Percentiles rank a stretch among this genome's conserved stretches.
Conservation (phyloP, 805 yeast genomes). For the Candida gorgasii region DNA sequence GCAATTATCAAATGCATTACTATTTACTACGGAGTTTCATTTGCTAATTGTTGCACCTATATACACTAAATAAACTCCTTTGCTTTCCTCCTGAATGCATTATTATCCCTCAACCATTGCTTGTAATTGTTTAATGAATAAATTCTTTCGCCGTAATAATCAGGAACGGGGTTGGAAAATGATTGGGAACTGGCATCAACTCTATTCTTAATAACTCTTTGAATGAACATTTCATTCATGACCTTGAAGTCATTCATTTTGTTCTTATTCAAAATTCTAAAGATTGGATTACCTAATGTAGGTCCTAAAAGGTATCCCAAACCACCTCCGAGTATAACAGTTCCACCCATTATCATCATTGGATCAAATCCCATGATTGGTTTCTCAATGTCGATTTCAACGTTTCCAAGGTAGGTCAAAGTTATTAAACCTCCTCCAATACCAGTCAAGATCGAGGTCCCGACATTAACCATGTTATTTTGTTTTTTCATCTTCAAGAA, state of each 20-base stretch:
- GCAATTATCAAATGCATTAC: no score
- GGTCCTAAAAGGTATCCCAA: constrained; percentile 87
- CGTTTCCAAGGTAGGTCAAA: constrained; percentile 73
- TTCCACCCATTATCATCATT: constrained; percentile 75
- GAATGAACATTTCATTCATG: constrained; percentile 75
- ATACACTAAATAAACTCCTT: constrained; percentile 64
- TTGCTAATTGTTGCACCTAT: no score
- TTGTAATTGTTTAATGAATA: constrained; percentile 83
- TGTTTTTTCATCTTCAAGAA: constrained; percentile 75
- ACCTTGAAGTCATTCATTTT: constrained; percentile 47
- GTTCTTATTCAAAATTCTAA: constrained; percentile 54
- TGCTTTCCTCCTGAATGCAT: constrained; percentile 82
- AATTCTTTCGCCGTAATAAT: constrained; percentile 95
- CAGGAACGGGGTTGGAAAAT: constrained; percentile 95
- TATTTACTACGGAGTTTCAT: no score
- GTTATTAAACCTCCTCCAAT: constrained; percentile 64
- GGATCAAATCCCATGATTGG: constrained; percentile 87
- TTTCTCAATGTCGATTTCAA: constrained; percentile 87
- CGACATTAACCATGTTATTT: constrained; percentile 68
- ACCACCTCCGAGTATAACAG: constrained; percentile 68
- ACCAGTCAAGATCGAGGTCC: constrained; percentile 68
- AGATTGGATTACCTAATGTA: constrained; percentile 66
- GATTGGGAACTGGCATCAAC: constrained; percentile 92
- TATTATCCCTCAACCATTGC: constrained; percentile 95
- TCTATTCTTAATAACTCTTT: constrained; percentile 72